Conservation (phyloP, 2,329 filamentous ascomycete genomes). For the Chrysoporthe austroafricana region DNA sequence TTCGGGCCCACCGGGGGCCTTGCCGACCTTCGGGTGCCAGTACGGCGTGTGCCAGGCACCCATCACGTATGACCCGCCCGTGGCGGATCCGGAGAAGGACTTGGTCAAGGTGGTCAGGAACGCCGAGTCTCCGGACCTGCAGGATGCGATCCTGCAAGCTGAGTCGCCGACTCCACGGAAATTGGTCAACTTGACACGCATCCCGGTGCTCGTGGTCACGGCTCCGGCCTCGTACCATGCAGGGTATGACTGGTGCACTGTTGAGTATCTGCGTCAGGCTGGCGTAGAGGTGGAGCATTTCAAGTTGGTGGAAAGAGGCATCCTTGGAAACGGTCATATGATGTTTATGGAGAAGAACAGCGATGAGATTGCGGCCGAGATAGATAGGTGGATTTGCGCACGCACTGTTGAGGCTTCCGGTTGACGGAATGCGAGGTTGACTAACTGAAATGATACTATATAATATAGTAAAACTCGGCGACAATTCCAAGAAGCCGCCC, state of each 20-base stretch:
- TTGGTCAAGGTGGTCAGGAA: neutral
- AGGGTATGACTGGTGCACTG: conserved; percentile 49
- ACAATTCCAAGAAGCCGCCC: conserved; percentile 38
- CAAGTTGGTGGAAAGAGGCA: conserved; percentile 42
- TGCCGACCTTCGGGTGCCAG: neutral
- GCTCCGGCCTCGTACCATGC: conserved; percentile 49
- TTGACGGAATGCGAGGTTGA: neutral
- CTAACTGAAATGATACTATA: neutral
- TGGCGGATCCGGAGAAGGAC: neutral
- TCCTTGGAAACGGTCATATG: conserved; percentile 52
- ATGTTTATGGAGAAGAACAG: conserved; percentile 55
- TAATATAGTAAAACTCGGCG: neutral
- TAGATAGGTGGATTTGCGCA: conserved; percentile 10
- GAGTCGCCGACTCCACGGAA: conserved; percentile 39
- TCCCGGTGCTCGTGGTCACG: conserved; percentile 46
- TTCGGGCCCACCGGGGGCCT: conserved; percentile 35
- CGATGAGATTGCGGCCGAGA: conserved; percentile 37
- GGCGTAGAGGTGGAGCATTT: conserved; percentile 41
- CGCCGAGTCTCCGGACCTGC: neutral
- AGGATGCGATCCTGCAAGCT: conserved; percentile 39
- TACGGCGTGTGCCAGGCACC: conserved; percentile 9
- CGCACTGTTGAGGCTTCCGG: neutral
- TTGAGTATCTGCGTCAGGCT: conserved; percentile 47
- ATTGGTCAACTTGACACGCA: conserved; percentile 41
- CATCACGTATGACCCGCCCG: conserved; percentile 8